These are phyloP conservation scores for Alloascoidea hylecoeti DNA, from an alignment of 805 yeast genomes.

Conservation along the genomic window DNA sequence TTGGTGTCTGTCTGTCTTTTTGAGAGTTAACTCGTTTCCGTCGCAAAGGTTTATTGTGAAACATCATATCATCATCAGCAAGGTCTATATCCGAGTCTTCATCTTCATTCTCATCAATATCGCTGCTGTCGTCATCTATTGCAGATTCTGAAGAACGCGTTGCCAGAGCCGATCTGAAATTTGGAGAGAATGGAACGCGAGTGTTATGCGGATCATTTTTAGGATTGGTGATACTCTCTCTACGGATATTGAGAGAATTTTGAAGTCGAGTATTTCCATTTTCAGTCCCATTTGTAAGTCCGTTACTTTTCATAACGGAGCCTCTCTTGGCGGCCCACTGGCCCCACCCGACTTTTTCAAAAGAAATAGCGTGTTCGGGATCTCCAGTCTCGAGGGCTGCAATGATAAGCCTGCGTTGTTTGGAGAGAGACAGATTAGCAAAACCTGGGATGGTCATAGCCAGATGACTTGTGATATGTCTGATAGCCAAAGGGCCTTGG, in stretches of 20 bases:
- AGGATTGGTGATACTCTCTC: not conserved
- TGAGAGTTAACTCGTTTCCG: no score
- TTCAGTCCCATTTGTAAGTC: not conserved
- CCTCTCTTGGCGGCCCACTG: constrained; percentile 77
- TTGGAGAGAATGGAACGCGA: not conserved
- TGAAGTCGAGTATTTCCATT: not conserved
- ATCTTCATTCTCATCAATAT: constrained; percentile 12
- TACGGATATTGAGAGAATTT: not conserved
- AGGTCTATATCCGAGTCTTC: constrained; percentile 17
- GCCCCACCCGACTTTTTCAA: constrained; percentile 97
- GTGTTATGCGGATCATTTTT: not conserved
- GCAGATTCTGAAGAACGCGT: not conserved
- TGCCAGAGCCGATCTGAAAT: not conserved
- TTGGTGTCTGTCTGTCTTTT: not conserved
- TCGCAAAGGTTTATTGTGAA: constrained; percentile 10
- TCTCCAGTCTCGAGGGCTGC: constrained; percentile 73
- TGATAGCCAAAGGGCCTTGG: constrained; percentile 83
- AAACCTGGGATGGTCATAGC: constrained; percentile 66
- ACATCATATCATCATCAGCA: constrained; percentile 18
- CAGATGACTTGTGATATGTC: constrained; percentile 75
- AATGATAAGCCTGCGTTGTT: constrained; percentile 84
- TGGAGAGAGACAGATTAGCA: constrained; percentile 66
- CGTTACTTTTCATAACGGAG: constrained; percentile 7
- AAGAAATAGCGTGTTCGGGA: constrained; percentile 35
- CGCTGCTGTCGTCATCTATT: constrained; percentile 1